phyloP scores from a whole-genome alignment of 371 early-diverging fungal genomes.

The Rhizopus stolonifer region DNA sequence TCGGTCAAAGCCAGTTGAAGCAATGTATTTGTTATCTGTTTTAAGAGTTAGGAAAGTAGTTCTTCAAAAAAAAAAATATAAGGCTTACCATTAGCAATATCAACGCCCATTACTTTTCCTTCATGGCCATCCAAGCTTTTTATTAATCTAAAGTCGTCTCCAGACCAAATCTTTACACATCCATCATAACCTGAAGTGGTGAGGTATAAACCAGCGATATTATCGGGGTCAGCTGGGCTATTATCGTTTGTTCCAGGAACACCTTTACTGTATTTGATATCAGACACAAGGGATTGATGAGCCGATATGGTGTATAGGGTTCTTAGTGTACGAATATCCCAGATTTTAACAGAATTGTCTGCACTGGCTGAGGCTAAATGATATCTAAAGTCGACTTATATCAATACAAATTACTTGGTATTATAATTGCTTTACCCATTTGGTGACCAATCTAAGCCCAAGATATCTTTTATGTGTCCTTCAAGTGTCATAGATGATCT shows the following conservation, averaged over 20 bases:
- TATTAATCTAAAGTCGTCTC: slow-evolving; percentile 88
- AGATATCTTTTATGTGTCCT: slow-evolving; percentile 91
- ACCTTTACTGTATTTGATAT: slow-evolving; percentile 68
- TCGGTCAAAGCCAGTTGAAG: slow-evolving; percentile 87
- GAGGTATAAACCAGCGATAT: slow-evolving; percentile 61
- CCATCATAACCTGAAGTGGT: slow-evolving; percentile 85
- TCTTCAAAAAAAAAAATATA: background rate
- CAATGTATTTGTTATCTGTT: slow-evolving; percentile 78
- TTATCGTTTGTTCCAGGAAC: slow-evolving; percentile 22
- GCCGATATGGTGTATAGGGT: slow-evolving; percentile 87
- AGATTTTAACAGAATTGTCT: slow-evolving; percentile 84
- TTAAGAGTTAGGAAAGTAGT: too few relatives aligned
- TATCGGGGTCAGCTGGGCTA: slow-evolving; percentile 26
- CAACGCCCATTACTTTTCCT: slow-evolving; percentile 88
- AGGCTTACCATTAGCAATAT: slow-evolving; percentile 69
- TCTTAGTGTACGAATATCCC: slow-evolving; percentile 84
- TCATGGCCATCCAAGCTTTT: slow-evolving; percentile 87
- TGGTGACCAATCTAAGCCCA: slow-evolving; percentile 88
- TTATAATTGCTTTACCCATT: slow-evolving; percentile 61
- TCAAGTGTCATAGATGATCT: slow-evolving; percentile 84
- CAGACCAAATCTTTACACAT: slow-evolving; percentile 89
- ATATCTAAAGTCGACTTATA: slow-evolving; percentile 32
- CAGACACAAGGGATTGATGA: slow-evolving; percentile 86
- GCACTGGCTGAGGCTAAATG: slow-evolving; percentile 82
- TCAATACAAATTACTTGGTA: background rate